phyloP scores from a whole-genome alignment of 257 asterid species.

The Thymus quinquecostatus region DNA sequence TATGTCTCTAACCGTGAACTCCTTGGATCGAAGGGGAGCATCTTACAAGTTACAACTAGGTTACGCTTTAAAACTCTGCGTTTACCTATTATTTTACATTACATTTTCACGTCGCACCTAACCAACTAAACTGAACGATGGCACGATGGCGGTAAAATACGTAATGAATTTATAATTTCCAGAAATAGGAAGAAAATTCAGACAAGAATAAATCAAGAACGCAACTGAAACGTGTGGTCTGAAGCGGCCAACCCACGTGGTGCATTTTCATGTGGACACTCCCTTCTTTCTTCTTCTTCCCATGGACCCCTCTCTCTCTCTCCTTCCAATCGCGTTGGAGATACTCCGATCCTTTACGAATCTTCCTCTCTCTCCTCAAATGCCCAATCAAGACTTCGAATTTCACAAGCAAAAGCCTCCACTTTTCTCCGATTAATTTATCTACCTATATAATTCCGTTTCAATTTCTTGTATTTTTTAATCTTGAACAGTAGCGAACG shows the following conservation, averaged over 20 bases:
- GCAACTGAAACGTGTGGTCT: constrained; percentile 58
- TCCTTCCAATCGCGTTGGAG: constrained; percentile 51
- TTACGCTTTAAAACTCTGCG: too few species aligned
- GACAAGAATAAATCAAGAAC: constrained; percentile 34
- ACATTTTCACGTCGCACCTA: background rate
- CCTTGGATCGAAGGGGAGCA: too few species aligned
- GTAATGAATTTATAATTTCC: background rate
- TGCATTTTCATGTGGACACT: constrained; percentile 47
- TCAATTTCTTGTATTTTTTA: background rate
- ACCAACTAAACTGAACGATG: background rate
- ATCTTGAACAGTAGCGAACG: constrained; percentile 1
- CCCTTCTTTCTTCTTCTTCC: constrained; percentile 30
- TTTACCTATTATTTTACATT: too few species aligned
- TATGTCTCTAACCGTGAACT: too few species aligned
- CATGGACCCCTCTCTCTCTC: constrained; percentile 32
- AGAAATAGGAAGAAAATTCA: constrained; percentile 9
- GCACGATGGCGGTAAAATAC: background rate
- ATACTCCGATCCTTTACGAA: constrained; percentile 66
- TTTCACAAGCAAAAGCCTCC: constrained; percentile 13
- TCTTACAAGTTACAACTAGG: too few species aligned
- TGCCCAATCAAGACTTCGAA: constrained; percentile 32
- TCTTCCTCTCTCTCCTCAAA: constrained; percentile 56
- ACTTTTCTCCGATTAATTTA: background rate
- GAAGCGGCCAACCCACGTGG: constrained; percentile 50
- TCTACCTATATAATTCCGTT: background rate